These are phyloP conservation scores for Xylaria longipes DNA, from an alignment of 495 filamentous ascomycete genomes.

Conservation along the genomic window DNA sequence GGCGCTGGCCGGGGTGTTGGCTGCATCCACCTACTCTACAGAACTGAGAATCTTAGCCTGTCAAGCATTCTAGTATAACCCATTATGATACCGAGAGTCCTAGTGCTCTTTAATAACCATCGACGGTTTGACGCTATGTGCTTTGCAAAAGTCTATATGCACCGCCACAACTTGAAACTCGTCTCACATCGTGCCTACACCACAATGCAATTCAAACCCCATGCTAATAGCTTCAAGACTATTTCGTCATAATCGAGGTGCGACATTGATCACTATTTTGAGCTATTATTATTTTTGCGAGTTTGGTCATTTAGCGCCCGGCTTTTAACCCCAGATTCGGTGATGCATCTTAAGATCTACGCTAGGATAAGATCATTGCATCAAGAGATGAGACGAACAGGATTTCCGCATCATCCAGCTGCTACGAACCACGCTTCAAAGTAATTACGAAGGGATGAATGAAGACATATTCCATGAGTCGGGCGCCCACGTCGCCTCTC, in stretches of 20 bases:
- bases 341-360: conserved; percentile 15
- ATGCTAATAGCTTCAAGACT: background rate
- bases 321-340: background rate
- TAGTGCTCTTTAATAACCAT: background rate
- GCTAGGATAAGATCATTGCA: conserved; percentile 5
- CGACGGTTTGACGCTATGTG: background rate
- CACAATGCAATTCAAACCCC: background rate
- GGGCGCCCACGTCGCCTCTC: background rate
- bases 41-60: background rate
- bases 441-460: conserved; percentile 11
- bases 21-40: background rate
- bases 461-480: conserved; percentile 1
- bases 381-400: conserved; percentile 17
- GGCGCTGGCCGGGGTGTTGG: conserved; percentile 8
- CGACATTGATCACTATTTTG: background rate
- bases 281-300: too few species aligned
- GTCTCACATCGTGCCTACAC: background rate
- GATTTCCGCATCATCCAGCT: background rate
- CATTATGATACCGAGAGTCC: background rate
- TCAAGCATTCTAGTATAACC: background rate
- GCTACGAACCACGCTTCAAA: conserved; percentile 4
- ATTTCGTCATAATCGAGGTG: background rate
- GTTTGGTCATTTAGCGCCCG: conserved; percentile 5
- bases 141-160: background rate
- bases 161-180: background rate